Evolutionary conservation across 805 yeast species (phyloP), one percentile per base, ranked within the genome.

Genomic region (Barnettozyma salicaria): DNA sequence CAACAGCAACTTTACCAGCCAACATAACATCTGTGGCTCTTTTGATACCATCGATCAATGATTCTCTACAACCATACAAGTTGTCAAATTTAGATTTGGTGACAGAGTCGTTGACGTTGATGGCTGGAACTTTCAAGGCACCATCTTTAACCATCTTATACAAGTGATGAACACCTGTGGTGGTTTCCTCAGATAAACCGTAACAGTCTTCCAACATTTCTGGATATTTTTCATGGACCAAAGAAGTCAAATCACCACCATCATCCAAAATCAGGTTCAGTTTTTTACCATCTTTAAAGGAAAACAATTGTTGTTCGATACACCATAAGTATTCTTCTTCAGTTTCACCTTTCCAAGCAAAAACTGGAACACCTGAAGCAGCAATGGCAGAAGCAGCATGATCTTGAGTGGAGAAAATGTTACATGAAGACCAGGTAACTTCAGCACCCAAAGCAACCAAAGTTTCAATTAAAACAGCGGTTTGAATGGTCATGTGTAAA

Each of bases 381-480:
- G 98, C 98, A 67, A 90, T 92, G 58, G 97, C 97, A 61, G 98
- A 97, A 59, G 98, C 97, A 56, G 97, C 97, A 67, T 90, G 97
- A 72, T 90, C 98, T 76, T 90, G 98, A 53, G 98, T 90, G 56
- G 97, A 89, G 82, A 86, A 90, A 60, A 90, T 90, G 95, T 90
- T 90, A 79, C 98, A 90, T 34, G 96, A 87, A 49, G 96, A 78
- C 98, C 98, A 90, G 61, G 98, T 92, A 48, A 90, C 97, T 76
- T 90, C 98, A 49, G 98, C 98, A 74, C 98, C 98, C 57, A 90
- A 78, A 50, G 95, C 96, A 59, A 78, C 85, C 60, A 92, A 78
- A 55, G 98, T 90, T 78, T 90, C 98, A 60, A 92, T 92, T 69
- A 90, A 78, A 51, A 90, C 97, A 55, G 97, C 98, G 59, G 98